These are phyloP conservation scores for Dacryopinax spathularia DNA, from an alignment of 768 basidiomycete genomes.

Conservation along the genomic window DNA sequence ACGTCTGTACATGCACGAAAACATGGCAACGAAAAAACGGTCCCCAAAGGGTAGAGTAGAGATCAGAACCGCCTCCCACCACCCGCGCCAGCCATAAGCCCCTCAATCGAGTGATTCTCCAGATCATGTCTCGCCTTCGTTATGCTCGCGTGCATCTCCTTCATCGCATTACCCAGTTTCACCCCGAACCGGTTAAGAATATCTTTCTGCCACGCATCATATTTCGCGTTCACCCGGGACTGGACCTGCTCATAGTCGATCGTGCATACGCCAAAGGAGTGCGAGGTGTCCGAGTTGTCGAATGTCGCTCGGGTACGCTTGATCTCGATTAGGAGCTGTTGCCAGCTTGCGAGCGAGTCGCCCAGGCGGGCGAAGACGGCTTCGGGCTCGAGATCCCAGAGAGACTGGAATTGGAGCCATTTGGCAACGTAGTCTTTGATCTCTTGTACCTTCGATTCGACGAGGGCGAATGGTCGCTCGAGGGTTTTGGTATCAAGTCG, in stretches of 20 bases:
- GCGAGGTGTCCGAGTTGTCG: slow-evolving; percentile 88
- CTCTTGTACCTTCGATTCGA: slow-evolving; percentile 77
- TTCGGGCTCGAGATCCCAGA: slow-evolving; percentile 97
- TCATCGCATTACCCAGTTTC: slow-evolving; percentile 90
- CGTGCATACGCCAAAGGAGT: slow-evolving; percentile 81
- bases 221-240: slow-evolving; percentile 92
- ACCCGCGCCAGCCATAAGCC: slow-evolving; percentile 39
- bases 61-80: slow-evolving; percentile 41
- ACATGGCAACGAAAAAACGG: not conserved
- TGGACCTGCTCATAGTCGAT: slow-evolving; percentile 98
- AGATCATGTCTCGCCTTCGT: slow-evolving; percentile 88
- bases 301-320: slow-evolving; percentile 93
- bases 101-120: slow-evolving; percentile 93
- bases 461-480: slow-evolving; percentile 65
- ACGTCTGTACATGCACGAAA: not conserved
- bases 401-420: slow-evolving; percentile 97
- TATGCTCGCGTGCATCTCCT: slow-evolving; percentile 90
- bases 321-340: slow-evolving; percentile 90
- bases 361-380: slow-evolving; percentile 91
- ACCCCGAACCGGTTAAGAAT: slow-evolving; percentile 82
- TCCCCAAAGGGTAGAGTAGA: not conserved
- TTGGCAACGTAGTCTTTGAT: slow-evolving; percentile 85
- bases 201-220: slow-evolving; percentile 95
- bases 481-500: slow-evolving; percentile 59
- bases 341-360: slow-evolving; percentile 87